Evolutionary conservation across 805 yeast genomes (phyloP).

Genomic region (Sugiyamaella chiloensis): DNA sequence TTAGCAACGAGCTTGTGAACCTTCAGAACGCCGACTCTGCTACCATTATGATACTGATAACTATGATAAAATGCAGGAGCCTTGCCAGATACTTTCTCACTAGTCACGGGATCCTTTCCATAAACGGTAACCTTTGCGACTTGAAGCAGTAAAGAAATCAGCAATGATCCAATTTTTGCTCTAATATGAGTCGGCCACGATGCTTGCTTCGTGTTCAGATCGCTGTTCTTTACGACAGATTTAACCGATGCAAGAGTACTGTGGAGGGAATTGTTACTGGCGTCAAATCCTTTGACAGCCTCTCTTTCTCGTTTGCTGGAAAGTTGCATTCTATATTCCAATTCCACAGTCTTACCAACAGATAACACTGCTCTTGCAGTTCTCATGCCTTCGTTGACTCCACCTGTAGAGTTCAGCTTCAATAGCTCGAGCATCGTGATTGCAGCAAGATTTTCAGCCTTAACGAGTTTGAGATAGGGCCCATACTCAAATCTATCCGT

Average conservation of each 20-base stretch:
- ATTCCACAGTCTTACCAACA: conserved; percentile 80
- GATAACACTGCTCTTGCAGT: conserved; percentile 77
- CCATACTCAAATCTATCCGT: conserved; percentile 50
- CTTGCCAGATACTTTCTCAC: conserved; percentile 58
- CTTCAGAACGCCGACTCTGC: conserved; percentile 75
- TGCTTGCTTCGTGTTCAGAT: conserved; percentile 32
- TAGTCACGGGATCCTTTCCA: conserved; percentile 79
- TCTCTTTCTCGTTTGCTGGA: conserved; percentile 29
- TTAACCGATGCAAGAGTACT: conserved; percentile 39
- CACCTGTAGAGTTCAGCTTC: conserved; percentile 70
- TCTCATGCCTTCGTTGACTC: conserved; percentile 72
- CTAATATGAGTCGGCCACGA: conserved; percentile 55
- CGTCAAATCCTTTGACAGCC: conserved; percentile 51
- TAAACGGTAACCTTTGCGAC: conserved; percentile 78
- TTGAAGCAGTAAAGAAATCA: conserved; percentile 70
- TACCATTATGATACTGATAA: conserved; percentile 76
- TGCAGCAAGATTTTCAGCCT: conserved; percentile 77
- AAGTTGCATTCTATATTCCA: conserved; percentile 53
- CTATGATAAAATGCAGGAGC: conserved; percentile 92
- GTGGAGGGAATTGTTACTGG: conserved; percentile 28
- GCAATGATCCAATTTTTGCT: conserved; percentile 77
- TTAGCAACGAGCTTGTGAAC: conserved; percentile 67
- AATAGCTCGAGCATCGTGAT: conserved; percentile 80
- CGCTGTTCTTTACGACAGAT: conserved; percentile 29
- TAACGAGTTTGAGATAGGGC: conserved; percentile 69